Conservation (phyloP, 2,329 filamentous ascomycete genomes). For the Nannizzia gypsea region DNA sequence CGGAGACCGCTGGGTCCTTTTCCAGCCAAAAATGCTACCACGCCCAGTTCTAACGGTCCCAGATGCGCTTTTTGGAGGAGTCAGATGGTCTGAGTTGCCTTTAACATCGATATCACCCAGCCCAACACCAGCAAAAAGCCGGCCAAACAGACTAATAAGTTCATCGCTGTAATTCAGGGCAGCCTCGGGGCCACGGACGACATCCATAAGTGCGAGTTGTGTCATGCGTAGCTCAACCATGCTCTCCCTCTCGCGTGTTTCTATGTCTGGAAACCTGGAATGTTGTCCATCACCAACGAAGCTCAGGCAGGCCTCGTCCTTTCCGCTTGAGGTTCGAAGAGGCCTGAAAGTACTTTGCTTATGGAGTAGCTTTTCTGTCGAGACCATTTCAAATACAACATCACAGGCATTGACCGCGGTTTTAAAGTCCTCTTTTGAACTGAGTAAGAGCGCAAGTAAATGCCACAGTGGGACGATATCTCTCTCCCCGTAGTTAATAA, state of each 20-base stretch:
- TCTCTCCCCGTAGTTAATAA: slow-evolving; percentile 27
- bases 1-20: slow-evolving; percentile 35
- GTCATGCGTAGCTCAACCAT: slow-evolving; percentile 96
- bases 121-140: slow-evolving; percentile 60
- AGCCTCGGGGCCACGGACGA: slow-evolving; percentile 68
- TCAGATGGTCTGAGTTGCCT: slow-evolving; percentile 30
- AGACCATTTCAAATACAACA: slow-evolving; percentile 82
- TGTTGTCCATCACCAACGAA: slow-evolving; percentile 10
- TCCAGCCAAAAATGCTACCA: slow-evolving; percentile 66
- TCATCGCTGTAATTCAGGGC: slow-evolving; percentile 85
- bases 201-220: slow-evolving; percentile 70
- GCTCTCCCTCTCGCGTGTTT: slow-evolving; percentile 68
- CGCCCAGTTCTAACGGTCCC: slow-evolving; percentile 59
- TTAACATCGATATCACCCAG: slow-evolving; percentile 22
- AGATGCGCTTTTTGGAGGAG: slow-evolving; percentile 56
- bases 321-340: slow-evolving; percentile 19
- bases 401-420: slow-evolving; percentile 75
- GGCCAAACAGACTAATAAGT: slow-evolving; percentile 66
- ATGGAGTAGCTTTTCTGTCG: slow-evolving; percentile 54
- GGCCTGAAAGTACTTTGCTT: slow-evolving; percentile 44
- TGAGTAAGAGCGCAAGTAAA: slow-evolving; percentile 72
- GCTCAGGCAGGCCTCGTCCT: slow-evolving; percentile 10
- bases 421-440: slow-evolving; percentile 71
- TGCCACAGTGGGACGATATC: slow-evolving; percentile 79
- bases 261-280: slow-evolving; percentile 66